Conservation (phyloP, 352 stramenopile genomes). For the Phytopythium vexans region DNA sequence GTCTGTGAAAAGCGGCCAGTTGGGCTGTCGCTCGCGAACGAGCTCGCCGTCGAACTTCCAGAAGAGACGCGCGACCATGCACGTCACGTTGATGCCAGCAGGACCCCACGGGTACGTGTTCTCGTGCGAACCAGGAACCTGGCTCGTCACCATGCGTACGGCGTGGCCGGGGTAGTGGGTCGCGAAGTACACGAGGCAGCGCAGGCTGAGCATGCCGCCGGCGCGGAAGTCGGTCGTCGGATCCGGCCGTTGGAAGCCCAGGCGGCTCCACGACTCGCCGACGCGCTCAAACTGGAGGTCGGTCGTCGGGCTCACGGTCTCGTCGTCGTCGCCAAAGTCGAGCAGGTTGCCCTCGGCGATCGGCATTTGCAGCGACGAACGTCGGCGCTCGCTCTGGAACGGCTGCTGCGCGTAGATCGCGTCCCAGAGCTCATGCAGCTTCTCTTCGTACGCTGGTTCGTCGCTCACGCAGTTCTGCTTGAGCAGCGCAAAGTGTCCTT, state of each 20-base stretch:
- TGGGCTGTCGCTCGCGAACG: constrained; percentile 50
- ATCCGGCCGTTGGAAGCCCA: constrained; percentile 82
- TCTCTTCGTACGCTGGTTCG: constrained; percentile 57
- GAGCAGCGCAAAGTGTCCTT: constrained; percentile 53
- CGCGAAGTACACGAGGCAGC: constrained; percentile 81
- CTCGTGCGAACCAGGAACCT: constrained; percentile 75
- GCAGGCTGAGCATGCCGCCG: constrained; percentile 73
- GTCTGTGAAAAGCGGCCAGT: constrained; percentile 75
- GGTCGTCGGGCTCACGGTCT: constrained; percentile 5
- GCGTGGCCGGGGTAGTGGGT: constrained; percentile 63
- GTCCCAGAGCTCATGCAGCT: constrained; percentile 57
- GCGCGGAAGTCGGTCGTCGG: constrained; percentile 85
- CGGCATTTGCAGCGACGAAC: constrained; percentile 7
- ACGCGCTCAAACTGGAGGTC: constrained; percentile 60
- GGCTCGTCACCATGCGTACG: constrained; percentile 68
- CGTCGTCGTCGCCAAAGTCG: constrained; percentile 13
- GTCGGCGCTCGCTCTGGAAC: constrained; percentile 22
- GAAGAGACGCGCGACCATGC: constrained; percentile 74
- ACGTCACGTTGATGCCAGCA: constrained; percentile 84
- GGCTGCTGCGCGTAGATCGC: constrained; percentile 59
- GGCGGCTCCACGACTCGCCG: constrained; percentile 72
- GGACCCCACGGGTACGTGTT: constrained; percentile 85
- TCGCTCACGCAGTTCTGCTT: constrained; percentile 72
- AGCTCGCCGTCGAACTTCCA: constrained; percentile 80
- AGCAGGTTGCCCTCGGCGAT: constrained; percentile 26